These are phyloP conservation scores for Erigeron canadensis DNA, from an alignment of 129 eudicot genomes.

Conservation along the genomic window DNA sequence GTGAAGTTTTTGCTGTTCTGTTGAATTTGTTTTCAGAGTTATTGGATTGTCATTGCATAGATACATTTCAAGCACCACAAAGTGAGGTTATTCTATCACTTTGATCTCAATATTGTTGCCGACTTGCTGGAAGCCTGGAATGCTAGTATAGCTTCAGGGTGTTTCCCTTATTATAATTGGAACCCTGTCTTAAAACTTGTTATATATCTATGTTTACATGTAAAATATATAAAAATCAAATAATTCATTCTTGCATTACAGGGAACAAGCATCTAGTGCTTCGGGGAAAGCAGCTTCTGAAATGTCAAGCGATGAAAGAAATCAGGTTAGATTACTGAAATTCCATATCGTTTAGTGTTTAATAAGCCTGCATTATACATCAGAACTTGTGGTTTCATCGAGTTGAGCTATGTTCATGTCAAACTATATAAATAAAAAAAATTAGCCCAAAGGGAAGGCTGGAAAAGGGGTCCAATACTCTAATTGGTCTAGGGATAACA, in stretches of 20 bases:
- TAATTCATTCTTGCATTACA: conserved; percentile 23
- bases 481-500: too few species aligned
- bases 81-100: neutral
- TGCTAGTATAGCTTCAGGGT: neutral
- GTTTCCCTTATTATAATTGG: neutral
- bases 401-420: too few species aligned
- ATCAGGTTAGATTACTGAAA: conserved; percentile 51
- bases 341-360: neutral
- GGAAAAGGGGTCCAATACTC: too few species aligned
- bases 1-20: conserved; percentile 2
- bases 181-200: neutral
- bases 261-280: conserved; percentile 96
- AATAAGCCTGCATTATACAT: neutral
- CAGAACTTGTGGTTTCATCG: too few species aligned
- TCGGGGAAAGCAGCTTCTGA: conserved; percentile 93
- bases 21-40: neutral
- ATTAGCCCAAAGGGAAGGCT: neutral
- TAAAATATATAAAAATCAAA: neutral
- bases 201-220: neutral
- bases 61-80: neutral
- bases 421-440: too few species aligned
- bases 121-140: too few species aligned
- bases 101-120: neutral
- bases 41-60: neutral
- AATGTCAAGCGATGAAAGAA: conserved; percentile 87